These are phyloP conservation scores for Basidiobolus meristosporus DNA, from an alignment of 371 early-diverging fungal species.

Conservation along the genomic window DNA sequence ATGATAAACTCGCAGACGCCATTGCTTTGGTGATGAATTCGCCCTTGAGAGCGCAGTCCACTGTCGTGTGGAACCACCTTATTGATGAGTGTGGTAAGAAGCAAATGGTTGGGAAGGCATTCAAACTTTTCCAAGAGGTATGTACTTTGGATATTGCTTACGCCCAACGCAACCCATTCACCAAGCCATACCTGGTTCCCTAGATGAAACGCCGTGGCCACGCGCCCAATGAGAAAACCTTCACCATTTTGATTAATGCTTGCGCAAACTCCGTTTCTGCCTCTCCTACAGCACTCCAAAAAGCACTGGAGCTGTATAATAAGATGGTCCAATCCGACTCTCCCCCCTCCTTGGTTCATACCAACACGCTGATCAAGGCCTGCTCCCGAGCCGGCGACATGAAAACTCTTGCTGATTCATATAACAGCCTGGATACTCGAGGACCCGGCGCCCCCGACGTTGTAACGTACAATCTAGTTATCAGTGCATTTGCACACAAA, in stretches of 20 bases:
- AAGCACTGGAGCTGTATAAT: too few species aligned
- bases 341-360: too few species aligned
- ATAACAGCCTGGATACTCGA: too few species aligned
- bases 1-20: slow-evolving; percentile 14
- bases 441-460: too few species aligned
- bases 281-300: too few species aligned
- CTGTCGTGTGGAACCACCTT: slow-evolving; percentile 21
- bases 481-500: too few species aligned
- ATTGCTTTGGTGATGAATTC: slow-evolving; percentile 11
- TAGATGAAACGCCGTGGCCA: slow-evolving; percentile 21
- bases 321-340: too few species aligned
- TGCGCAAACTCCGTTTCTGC: slow-evolving; percentile 3
- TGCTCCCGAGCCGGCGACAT: too few species aligned
- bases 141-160: neutral
- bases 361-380: too few species aligned
- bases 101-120: slow-evolving; percentile 10
- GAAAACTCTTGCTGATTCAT: too few species aligned
- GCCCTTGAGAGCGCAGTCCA: slow-evolving; percentile 12
- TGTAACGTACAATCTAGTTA: too few species aligned
- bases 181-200: neutral
- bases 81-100: slow-evolving; percentile 12
- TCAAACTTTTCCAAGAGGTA: slow-evolving; percentile 13
- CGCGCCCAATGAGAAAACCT: slow-evolving; percentile 13
- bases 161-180: neutral
- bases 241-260: slow-evolving; percentile 13